A percentile compares a stretch with the other conserved stretches of the same genome.
phyloP scores from a whole-genome alignment of 2,329 filamentous ascomycete genomes.

The Trichoderma sp. region DNA sequence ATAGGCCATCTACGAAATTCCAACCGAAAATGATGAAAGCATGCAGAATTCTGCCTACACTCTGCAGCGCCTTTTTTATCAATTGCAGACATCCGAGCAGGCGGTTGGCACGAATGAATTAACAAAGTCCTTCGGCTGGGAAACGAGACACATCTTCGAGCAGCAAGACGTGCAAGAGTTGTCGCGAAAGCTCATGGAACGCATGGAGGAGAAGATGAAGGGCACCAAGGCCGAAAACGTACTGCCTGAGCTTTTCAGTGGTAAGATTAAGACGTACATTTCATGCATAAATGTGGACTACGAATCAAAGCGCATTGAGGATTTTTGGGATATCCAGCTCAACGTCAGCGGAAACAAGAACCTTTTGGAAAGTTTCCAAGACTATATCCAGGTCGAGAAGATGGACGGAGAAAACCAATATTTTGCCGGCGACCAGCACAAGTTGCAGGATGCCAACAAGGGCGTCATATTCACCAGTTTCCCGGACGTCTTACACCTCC shows the following conservation, averaged over 20 bases:
- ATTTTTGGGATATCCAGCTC: slow-evolving; percentile 98
- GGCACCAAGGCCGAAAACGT: slow-evolving; percentile 88
- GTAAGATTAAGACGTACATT: slow-evolving; percentile 98
- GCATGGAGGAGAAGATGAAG: slow-evolving; percentile 97
- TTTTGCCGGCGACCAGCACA: slow-evolving; percentile 83
- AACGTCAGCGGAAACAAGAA: slow-evolving; percentile 95
- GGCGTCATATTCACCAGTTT: slow-evolving; percentile 97
- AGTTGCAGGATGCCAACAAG: slow-evolving; percentile 94
- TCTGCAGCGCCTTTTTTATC: slow-evolving; percentile 90
- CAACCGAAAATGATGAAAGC: slow-evolving; percentile 79
- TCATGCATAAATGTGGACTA: slow-evolving; percentile 98
- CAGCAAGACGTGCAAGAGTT: slow-evolving; percentile 98
- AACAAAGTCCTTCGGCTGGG: slow-evolving; percentile 97
- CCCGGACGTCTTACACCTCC: slow-evolving; percentile 88
- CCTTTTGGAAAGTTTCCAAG: slow-evolving; percentile 88
- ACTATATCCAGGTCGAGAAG: slow-evolving; percentile 95
- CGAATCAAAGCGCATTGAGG: slow-evolving; percentile 90
- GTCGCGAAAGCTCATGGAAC: slow-evolving; percentile 94
- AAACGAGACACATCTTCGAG: slow-evolving; percentile 95
- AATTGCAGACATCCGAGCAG: slow-evolving; percentile 78
- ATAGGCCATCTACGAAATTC: slow-evolving; percentile 93
- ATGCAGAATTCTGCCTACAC: slow-evolving; percentile 89
- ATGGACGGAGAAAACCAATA: slow-evolving; percentile 99
- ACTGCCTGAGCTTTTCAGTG: slow-evolving; percentile 86
- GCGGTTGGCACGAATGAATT: slow-evolving; percentile 91